Evolutionary conservation across 495 filamentous ascomycete genomes (phyloP).

Genomic region (Trypethelium eluteriae): DNA sequence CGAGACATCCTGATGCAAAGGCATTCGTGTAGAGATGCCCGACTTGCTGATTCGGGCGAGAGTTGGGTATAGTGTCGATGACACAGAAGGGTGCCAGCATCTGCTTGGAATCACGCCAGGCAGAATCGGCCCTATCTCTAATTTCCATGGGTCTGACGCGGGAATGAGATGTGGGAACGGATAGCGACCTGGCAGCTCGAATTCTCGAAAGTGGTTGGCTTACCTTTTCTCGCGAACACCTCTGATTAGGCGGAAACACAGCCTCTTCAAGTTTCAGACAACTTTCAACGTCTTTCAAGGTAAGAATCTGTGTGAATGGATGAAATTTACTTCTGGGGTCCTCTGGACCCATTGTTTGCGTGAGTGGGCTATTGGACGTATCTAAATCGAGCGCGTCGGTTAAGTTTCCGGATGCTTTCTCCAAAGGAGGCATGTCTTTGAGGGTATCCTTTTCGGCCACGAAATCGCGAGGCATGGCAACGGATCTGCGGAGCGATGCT

Average conservation of each 20-base stretch:
- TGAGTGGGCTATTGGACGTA: neutral
- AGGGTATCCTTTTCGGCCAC: slow-evolving; percentile 28
- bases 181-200: neutral
- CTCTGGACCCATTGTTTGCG: slow-evolving; percentile 1
- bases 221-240: slow-evolving; percentile 76
- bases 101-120: neutral
- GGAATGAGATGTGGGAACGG: slow-evolving; percentile 10
- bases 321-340: slow-evolving; percentile 41
- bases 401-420: slow-evolving; percentile 27
- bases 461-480: slow-evolving; percentile 38
- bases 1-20: too few species aligned
- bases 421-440: slow-evolving; percentile 28
- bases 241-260: slow-evolving; percentile 63
- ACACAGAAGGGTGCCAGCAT: neutral
- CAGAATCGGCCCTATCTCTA: neutral
- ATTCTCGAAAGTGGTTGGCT: slow-evolving; percentile 19
- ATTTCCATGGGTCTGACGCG: neutral
- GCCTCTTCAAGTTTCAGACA: slow-evolving; percentile 68
- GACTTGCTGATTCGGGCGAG: neutral
- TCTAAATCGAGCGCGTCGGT: neutral
- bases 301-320: slow-evolving; percentile 66
- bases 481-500: slow-evolving; percentile 1
- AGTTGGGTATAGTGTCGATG: neutral
- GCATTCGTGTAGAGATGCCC: too few species aligned
- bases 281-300: slow-evolving; percentile 63